Conservation (phyloP, 1,284 basidiomycete species). For the Cutaneotrichosporon dermatis region DNA sequence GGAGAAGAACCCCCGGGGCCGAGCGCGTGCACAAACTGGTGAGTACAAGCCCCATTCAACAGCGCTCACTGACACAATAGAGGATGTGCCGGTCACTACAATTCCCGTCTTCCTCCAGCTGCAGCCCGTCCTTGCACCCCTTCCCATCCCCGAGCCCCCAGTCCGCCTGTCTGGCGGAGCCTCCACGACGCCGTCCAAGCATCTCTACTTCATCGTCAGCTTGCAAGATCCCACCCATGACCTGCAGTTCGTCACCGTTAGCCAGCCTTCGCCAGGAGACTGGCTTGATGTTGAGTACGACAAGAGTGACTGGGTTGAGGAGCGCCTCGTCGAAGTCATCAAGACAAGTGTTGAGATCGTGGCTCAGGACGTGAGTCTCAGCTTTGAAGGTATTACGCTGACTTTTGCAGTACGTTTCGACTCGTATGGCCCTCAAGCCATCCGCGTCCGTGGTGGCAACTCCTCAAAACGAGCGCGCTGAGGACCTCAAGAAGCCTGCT, state of each 20-base stretch:
- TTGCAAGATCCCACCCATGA: conserved; percentile 76
- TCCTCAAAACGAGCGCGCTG: background rate
- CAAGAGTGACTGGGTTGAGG: conserved; percentile 88
- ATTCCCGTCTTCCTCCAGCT: conserved; percentile 90
- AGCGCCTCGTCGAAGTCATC: conserved; percentile 77
- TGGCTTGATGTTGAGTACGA: conserved; percentile 87
- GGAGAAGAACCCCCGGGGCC: conserved; percentile 31
- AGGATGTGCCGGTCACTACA: conserved; percentile 66
- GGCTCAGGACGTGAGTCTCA: conserved; percentile 63
- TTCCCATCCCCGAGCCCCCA: conserved; percentile 51
- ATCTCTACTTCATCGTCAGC: conserved; percentile 79
- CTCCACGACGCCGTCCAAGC: conserved; percentile 45
- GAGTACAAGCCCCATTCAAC: conserved; percentile 2
- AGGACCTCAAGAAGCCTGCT: background rate
- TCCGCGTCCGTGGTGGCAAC: conserved; percentile 9
- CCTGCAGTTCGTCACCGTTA: conserved; percentile 67
- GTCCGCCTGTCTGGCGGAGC: conserved; percentile 21
- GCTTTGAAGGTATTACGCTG: no score
- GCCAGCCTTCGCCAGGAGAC: conserved; percentile 69
- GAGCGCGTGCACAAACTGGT: conserved; percentile 22
- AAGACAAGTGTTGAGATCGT: conserved; percentile 75
- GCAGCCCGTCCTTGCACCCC: conserved; percentile 71
- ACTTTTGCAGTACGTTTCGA: conserved; percentile 39
- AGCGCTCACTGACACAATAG: background rate
- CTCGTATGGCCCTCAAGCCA: conserved; percentile 47